Evolutionary conservation across 176 grass and related monocot species (phyloP), one percentile per base, ranked within the genome.

Genomic region (Phragmites australis): DNA sequence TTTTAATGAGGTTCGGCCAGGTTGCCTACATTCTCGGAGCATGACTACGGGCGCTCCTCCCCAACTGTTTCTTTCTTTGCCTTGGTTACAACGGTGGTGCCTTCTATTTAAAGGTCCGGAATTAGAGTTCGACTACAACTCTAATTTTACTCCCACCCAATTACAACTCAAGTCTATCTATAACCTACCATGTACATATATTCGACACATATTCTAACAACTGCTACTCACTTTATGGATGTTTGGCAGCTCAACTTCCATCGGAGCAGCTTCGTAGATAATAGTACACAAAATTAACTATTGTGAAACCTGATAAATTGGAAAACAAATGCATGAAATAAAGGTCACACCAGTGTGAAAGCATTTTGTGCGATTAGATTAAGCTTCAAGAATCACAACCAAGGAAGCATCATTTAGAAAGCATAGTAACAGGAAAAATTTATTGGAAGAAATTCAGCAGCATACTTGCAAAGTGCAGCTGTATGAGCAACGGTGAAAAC

Each of bases 191-290:
- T n/a, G n/a, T n/a, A n/a, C n/a, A n/a, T n/a, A n/a, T n/a, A n/a
- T n/a, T n/a, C n/a, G n/a, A n/a, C n/a, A n/a, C n/a, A n/a, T n/a
- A n/a, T n/a, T n/a, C n/a, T n/a, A n/a, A n/a, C 51, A 78, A 55
- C 34, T 58, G 57, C 27, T 72, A 93, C 88, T 97, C 61, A 97
- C 93, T 54, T 75, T 90, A 46, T 63, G 86, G 52, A 81, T 66
- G 32, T 72, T 88, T 3, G 29, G 80, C 80, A 84, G 59, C 76
- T 87, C 85, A 81, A 87, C 57, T 70, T 97, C 90, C 86, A 82
- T 86, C 45, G 82, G 55, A 72, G 76, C 75, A 81, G 77, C 81
- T 76, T 61, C 41, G 57, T 56, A 75, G 21, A 65, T 67, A 32
- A 82, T 51, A 87, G 34, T 81, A 82, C 51, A 46, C 66, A 70